A percentile compares a stretch with the other conserved stretches of the same genome.
These are phyloP conservation scores for Cercospora brassicicola DNA, from an alignment of 2,329 filamentous ascomycete species.

Conservation along the genomic window DNA sequence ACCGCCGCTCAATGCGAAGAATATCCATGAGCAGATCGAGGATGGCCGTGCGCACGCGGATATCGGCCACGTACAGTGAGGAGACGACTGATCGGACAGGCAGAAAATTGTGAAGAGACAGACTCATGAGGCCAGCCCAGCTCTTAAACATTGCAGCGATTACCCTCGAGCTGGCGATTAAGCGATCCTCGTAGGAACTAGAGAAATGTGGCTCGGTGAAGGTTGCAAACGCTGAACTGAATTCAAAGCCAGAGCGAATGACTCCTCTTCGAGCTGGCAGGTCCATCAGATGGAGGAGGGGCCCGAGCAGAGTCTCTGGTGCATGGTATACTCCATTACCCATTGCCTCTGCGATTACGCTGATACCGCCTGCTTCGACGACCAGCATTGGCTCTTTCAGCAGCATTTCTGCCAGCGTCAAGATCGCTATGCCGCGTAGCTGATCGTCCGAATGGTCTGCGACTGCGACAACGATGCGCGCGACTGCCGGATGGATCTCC, in stretches of 20 bases:
- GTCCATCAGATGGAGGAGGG: conserved; percentile 89
- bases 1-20: conserved; percentile 85
- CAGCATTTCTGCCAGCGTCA: conserved; percentile 89
- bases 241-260: conserved; percentile 81
- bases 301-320: conserved; percentile 80
- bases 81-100: conserved; percentile 78
- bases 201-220: conserved; percentile 77
- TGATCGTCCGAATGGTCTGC: conserved; percentile 85
- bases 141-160: conserved; percentile 87
- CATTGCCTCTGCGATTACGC: conserved; percentile 85
- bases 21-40: conserved; percentile 83
- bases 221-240: conserved; percentile 81
- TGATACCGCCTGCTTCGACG: conserved; percentile 79
- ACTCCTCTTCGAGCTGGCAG: conserved; percentile 76
- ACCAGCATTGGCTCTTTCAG: conserved; percentile 80
- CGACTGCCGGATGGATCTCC: conserved; percentile 82
- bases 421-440: conserved; percentile 82
- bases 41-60: conserved; percentile 68
- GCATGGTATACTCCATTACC: conserved; percentile 89
- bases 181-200: conserved; percentile 59
- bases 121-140: conserved; percentile 86
- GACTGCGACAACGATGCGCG: conserved; percentile 85
- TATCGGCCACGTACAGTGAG: conserved; percentile 60
- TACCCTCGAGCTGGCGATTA: conserved; percentile 89
- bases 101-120: conserved; percentile 85